Percentiles rank a stretch among this genome's conserved stretches.
phyloP scores from a whole-genome alignment of 2,329 filamentous ascomycete species.

The Fusarium abutilonis region DNA sequence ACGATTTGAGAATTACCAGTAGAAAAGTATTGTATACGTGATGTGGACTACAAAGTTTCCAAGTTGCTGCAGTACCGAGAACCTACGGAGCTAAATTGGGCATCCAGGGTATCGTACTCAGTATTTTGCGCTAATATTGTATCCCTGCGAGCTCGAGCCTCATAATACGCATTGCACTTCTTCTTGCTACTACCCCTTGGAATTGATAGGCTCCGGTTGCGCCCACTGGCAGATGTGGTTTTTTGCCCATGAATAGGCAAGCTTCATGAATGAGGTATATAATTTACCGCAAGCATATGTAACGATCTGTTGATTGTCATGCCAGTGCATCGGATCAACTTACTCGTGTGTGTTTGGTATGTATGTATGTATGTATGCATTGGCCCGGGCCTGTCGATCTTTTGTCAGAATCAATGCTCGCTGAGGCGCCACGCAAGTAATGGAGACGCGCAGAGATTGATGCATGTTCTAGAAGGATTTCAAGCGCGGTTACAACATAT shows the following conservation, averaged over 20 bases:
- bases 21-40: too few relatives aligned
- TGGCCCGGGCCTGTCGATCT: constrained; percentile 14
- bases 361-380: neutral
- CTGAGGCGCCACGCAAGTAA: constrained; percentile 1
- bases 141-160: too few relatives aligned
- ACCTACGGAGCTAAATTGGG: too few relatives aligned
- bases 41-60: too few relatives aligned
- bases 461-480: constrained; percentile 21
- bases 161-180: neutral
- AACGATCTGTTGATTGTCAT: constrained; percentile 10
- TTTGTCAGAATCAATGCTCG: constrained; percentile 5
- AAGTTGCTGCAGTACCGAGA: too few relatives aligned
- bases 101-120: too few relatives aligned
- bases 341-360: constrained; percentile 6
- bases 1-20: too few relatives aligned
- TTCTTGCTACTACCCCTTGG: constrained; percentile 1
- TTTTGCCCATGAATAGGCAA: neutral
- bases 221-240: neutral
- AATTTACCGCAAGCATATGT: neutral
- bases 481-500: constrained; percentile 1
- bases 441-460: neutral
- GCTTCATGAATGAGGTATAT: constrained; percentile 4
- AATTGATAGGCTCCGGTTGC: neutral
- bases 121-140: too few relatives aligned
- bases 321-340: constrained; percentile 2